These are phyloP conservation scores for Boeremia lycopersici DNA, from an alignment of 2,329 filamentous ascomycete species.

Conservation along the genomic window DNA sequence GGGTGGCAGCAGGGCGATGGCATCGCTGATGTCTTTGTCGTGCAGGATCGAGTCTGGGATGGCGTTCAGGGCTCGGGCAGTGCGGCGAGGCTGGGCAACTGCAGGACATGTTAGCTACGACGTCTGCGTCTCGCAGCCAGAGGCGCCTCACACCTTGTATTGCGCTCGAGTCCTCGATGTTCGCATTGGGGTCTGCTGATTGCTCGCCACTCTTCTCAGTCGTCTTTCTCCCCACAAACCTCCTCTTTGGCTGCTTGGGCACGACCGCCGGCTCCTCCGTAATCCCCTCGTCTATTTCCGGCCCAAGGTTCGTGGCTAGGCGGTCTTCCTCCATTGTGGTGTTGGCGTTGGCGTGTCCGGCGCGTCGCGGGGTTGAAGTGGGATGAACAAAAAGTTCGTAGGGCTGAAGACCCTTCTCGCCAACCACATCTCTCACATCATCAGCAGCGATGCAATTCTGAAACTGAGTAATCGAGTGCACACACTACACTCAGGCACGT, in stretches of 20 bases:
- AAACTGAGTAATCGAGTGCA: not conserved
- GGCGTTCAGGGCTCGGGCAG: slow-evolving; percentile 84
- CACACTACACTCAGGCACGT: too few species aligned
- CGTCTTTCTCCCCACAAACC: slow-evolving; percentile 85
- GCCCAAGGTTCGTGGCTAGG: slow-evolving; percentile 71
- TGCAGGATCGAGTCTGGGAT: slow-evolving; percentile 86
- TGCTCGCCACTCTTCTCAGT: slow-evolving; percentile 63
- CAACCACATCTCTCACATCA: slow-evolving; percentile 6
- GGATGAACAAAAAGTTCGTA: slow-evolving; percentile 22
- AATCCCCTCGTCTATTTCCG: slow-evolving; percentile 70
- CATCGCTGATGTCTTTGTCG: slow-evolving; percentile 82
- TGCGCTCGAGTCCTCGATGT: slow-evolving; percentile 66
- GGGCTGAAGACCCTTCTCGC: slow-evolving; percentile 21
- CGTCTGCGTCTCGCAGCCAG: not conserved
- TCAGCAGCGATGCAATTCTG: not conserved
- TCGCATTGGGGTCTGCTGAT: slow-evolving; percentile 46
- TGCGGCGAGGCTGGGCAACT: slow-evolving; percentile 75
- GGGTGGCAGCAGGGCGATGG: slow-evolving; percentile 83
- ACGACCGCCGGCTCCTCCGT: slow-evolving; percentile 55
- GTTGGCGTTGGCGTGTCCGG: slow-evolving; percentile 14
- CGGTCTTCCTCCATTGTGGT: slow-evolving; percentile 76
- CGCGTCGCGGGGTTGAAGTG: slow-evolving; percentile 25
- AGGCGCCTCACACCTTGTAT: slow-evolving; percentile 66
- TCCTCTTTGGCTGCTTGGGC: slow-evolving; percentile 80
- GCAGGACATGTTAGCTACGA: slow-evolving; percentile 10